Percentiles rank a stretch among this genome's conserved stretches.
phyloP scores from a whole-genome alignment of 2,329 filamentous ascomycete genomes.

The Penicillium psychrosexuale region DNA sequence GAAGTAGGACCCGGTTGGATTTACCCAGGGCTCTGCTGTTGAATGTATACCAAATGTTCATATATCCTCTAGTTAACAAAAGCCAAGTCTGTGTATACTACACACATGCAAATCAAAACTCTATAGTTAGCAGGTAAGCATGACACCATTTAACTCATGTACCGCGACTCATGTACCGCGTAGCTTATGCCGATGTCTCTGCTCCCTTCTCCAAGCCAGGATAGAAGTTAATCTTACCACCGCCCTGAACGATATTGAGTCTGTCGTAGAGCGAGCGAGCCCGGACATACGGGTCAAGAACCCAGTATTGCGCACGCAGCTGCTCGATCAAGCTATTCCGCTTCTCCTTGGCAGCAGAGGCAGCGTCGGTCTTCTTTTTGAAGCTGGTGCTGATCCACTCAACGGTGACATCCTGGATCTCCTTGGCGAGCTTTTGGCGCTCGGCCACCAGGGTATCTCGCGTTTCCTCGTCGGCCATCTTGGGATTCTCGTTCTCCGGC shows the following conservation, averaged over 20 bases:
- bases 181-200: slow-evolving; percentile 6
- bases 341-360: slow-evolving; percentile 53
- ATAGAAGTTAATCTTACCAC: slow-evolving; percentile 71
- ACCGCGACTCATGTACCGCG: not conserved
- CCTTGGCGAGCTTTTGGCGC: slow-evolving; percentile 63
- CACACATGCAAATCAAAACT: slow-evolving; percentile 3
- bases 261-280: slow-evolving; percentile 84
- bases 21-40: not conserved
- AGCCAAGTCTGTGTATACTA: slow-evolving; percentile 11
- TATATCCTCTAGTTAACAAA: slow-evolving; percentile 11
- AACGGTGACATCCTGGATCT: slow-evolving; percentile 71
- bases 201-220: slow-evolving; percentile 32
- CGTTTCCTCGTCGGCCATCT: slow-evolving; percentile 65
- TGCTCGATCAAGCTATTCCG: slow-evolving; percentile 61
- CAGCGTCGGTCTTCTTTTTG: slow-evolving; percentile 45
- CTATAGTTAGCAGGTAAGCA: not conserved
- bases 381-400: slow-evolving; percentile 65
- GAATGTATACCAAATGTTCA: not conserved
- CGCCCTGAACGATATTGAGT: slow-evolving; percentile 64
- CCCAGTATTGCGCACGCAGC: slow-evolving; percentile 78
- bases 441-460: slow-evolving; percentile 62
- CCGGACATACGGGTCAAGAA: slow-evolving; percentile 79
- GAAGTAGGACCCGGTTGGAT: not conserved
- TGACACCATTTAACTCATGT: not conserved
- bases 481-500: slow-evolving; percentile 68